Conservation (phyloP, 2,329 filamentous ascomycete species). For the Curvularia sp. region DNA sequence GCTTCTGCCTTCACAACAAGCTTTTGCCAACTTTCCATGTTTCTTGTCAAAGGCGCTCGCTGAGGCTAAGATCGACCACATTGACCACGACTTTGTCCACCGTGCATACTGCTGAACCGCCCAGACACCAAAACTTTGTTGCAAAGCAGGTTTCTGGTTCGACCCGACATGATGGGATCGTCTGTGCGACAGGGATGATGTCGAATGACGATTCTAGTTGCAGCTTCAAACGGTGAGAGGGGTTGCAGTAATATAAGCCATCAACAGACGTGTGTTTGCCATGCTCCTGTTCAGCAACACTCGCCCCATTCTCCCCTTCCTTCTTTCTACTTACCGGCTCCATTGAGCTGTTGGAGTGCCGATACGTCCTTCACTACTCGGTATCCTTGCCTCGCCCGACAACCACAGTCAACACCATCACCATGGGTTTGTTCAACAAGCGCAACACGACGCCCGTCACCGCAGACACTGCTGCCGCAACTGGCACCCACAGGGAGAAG, state of each 20-base stretch:
- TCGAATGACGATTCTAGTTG: neutral
- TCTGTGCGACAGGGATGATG: neutral
- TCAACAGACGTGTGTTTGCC: neutral
- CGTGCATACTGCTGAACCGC: neutral
- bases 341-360: neutral
- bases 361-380: neutral
- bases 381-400: constrained; percentile 3
- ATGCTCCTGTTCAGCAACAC: neutral
- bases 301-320: neutral
- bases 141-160: neutral
- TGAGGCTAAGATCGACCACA: constrained; percentile 18
- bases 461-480: constrained; percentile 47
- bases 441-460: constrained; percentile 43
- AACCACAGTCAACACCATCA: constrained; percentile 9
- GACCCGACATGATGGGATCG: neutral
- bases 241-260: constrained; percentile 8
- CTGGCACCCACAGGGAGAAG: constrained; percentile 42
- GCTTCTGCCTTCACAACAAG: constrained; percentile 28
- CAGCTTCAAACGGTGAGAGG: neutral
- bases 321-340: neutral
- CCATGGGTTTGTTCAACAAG: constrained; percentile 52
- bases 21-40: constrained; percentile 29
- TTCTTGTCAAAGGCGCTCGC: constrained; percentile 2
- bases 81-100: constrained; percentile 7
- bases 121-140: neutral